Base-by-base conservation (phyloP, 768 basidiomycete species). In the Leccinum disarticulatum region DNA sequence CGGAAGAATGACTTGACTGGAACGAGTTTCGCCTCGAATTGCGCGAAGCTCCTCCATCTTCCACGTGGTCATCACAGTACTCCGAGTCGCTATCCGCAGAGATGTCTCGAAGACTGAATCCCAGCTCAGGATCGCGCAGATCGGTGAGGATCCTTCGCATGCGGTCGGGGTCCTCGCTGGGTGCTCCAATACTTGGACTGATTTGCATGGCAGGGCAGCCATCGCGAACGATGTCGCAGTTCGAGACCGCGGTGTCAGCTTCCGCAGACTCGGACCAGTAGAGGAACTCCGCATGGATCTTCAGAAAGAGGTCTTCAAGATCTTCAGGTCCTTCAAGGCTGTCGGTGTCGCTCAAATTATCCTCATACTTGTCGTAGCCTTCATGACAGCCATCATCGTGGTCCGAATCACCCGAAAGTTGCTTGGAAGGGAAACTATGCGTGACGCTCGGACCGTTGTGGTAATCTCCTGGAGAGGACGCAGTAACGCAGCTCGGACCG, bases 61-160 rank as follows among this genome's bases (percentile, higher is more conserved):
- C 53, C 0, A 35, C 54, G 2, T 59, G 46, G n/a, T 59, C 55
- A 9, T 50, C 49, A 22, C 0, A 11, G 38, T 52, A 47, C 17
- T 53, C 62, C 25, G 55, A 55, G 2, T 60, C 60, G 51, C 43
- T 54, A 19, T 60, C 57, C 27, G 62, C 59, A 22, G 54, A 58
- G 7, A 61, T 28, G 3, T 49, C 2, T 4, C 47, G 55, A 51
- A 60, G 55, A 7, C 6, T 38, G 6, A 33, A 43, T 15, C 68
- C 64, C 38, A 70, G 4, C 9, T 9, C 5, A 33, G 59, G 56
- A 30, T 70, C 59, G 2, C 64, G 57, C n/a, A 68, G 62, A 13
- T 60, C 58, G n/a, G 38, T 43, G 17, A 66, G 64, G 3, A 68
- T 46, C 27, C 22, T 57, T 4, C 52, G 56, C 64, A 70, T 70